These are phyloP conservation scores for Colletotrichum musae DNA, from an alignment of 2,329 filamentous ascomycete genomes.

Conservation along the genomic window DNA sequence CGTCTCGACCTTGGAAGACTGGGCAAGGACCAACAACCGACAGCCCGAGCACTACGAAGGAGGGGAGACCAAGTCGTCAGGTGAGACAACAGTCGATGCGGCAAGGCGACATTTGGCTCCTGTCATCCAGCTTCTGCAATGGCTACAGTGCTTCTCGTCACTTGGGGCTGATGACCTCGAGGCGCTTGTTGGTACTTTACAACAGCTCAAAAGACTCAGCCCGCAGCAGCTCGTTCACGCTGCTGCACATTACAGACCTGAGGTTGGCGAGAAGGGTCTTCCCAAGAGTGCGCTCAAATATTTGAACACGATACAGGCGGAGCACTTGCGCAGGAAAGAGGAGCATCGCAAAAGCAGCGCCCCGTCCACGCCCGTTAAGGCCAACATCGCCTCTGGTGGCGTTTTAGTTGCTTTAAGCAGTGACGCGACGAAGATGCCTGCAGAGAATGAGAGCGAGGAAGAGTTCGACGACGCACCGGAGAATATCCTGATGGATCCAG, in stretches of 20 bases:
- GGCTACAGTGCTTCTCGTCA: constrained; percentile 98
- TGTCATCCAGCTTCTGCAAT: constrained; percentile 93
- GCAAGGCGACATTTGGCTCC: constrained; percentile 89
- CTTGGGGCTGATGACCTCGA: constrained; percentile 88
- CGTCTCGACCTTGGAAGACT: constrained; percentile 93
- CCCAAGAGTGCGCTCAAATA: constrained; percentile 92
- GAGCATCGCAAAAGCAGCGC: constrained; percentile 63
- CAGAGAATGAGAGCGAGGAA: constrained; percentile 54
- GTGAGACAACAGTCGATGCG: constrained; percentile 89
- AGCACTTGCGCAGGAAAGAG: constrained; percentile 74
- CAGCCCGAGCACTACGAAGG: constrained; percentile 96
- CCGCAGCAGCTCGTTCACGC: constrained; percentile 93
- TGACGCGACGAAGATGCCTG: constrained; percentile 56
- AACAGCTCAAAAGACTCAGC: constrained; percentile 88
- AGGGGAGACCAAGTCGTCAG: constrained; percentile 86
- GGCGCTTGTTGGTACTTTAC: constrained; percentile 87
- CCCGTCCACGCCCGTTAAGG: constrained; percentile 61
- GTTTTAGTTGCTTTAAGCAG: constrained; percentile 60
- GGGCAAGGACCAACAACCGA: constrained; percentile 93
- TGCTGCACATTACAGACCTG: constrained; percentile 91
- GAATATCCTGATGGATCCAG: constrained; percentile 86
- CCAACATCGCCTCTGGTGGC: constrained; percentile 57
- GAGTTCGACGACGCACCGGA: constrained; percentile 80
- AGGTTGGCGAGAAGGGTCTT: constrained; percentile 94
- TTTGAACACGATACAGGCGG: constrained; percentile 83